phyloP scores from a whole-genome alignment of 345 rosid genomes.

The Triadica sebifera region DNA sequence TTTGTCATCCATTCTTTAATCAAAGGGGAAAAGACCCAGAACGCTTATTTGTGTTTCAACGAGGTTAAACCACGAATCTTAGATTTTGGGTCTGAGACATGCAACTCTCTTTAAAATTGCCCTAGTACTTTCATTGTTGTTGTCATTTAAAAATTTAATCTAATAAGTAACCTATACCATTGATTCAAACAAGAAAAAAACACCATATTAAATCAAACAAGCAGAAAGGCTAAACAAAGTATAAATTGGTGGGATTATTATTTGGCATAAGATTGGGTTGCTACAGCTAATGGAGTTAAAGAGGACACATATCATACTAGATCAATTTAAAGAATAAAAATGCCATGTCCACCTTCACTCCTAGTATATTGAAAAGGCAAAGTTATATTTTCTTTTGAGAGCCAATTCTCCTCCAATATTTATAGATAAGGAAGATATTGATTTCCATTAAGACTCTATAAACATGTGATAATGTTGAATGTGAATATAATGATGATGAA shows the following conservation, averaged over 20 bases:
- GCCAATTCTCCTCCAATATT: no score
- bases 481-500: neutral
- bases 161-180: no score
- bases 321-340: neutral
- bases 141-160: neutral
- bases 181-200: no score
- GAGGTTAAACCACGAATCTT: constrained; percentile 33
- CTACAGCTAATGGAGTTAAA: neutral
- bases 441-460: no score
- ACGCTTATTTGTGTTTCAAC: constrained; percentile 56
- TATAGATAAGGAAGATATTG: no score
- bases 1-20: constrained; percentile 47
- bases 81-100: constrained; percentile 47
- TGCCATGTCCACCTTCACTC: neutral
- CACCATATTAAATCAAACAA: neutral
- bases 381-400: neutral
- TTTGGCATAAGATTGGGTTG: neutral
- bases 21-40: constrained; percentile 43
- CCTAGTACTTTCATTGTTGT: no score
- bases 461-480: no score
- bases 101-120: constrained; percentile 70
- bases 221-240: neutral
- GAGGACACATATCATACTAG: neutral
- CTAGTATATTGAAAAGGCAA: neutral
- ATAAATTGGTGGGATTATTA: neutral